Evolutionary conservation across 139 green algal species (phyloP).

Genomic region (Nannochloris sp.): DNA sequence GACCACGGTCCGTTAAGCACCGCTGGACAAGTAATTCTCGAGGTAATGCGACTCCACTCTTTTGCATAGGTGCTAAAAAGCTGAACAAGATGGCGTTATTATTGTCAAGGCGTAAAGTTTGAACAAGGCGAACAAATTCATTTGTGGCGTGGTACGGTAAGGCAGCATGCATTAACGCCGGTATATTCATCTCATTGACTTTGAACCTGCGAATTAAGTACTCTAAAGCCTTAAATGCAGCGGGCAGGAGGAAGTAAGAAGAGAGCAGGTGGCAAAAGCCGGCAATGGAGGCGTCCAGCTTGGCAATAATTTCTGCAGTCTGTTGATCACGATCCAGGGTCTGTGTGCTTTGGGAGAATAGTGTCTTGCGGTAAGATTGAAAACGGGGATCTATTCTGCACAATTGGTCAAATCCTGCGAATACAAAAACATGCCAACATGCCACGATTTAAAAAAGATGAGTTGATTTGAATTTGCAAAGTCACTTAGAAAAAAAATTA

Average conservation of each 20-base stretch:
- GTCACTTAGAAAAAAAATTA: not conserved
- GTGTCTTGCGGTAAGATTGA: slow-evolving; percentile 41
- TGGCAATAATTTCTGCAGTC: slow-evolving; percentile 39
- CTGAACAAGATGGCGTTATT: slow-evolving; percentile 41
- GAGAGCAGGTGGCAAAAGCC: slow-evolving; percentile 65
- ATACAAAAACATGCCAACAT: not conserved
- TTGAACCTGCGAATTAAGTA: slow-evolving; percentile 79
- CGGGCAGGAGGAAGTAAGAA: slow-evolving; percentile 61
- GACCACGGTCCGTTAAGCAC: slow-evolving; percentile 49
- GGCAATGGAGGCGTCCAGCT: slow-evolving; percentile 38
- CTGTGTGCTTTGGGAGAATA: slow-evolving; percentile 57
- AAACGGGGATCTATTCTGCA: slow-evolving; percentile 55
- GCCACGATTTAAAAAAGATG: not conserved
- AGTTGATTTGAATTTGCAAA: not conserved
- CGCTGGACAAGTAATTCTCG: slow-evolving; percentile 54
- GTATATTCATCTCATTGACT: slow-evolving; percentile 76
- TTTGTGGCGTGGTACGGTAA: slow-evolving; percentile 85
- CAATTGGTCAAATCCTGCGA: slow-evolving; percentile 73
- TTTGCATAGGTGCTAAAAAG: slow-evolving; percentile 63
- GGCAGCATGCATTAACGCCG: slow-evolving; percentile 52
- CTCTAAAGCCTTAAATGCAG: slow-evolving; percentile 74
- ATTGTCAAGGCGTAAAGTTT: slow-evolving; percentile 50
- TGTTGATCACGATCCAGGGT: slow-evolving; percentile 51
- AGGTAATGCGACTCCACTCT: slow-evolving; percentile 51
- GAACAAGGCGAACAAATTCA: slow-evolving; percentile 84